Base-by-base conservation (phyloP, 108 stramenopile species). In the Hondaea fermentalgiana region DNA sequence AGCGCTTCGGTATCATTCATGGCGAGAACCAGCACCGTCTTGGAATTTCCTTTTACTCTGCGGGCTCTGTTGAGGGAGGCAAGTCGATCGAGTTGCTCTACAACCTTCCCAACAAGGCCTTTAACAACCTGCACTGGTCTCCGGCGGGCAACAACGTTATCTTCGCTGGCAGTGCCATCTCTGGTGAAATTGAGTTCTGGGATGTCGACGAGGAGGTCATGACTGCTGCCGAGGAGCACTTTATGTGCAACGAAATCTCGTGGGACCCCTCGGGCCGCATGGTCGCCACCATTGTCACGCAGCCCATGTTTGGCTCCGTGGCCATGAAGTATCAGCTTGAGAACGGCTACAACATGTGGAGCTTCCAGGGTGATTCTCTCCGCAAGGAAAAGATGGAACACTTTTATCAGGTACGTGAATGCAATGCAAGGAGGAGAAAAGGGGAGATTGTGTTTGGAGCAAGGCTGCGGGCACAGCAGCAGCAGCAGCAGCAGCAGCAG, bases 231-330 rank as follows among this genome's bases (percentile, higher is more conserved):
- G 90, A 89, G 10, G 90, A 92, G 57, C 93, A 94, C 91, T 92
- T 88, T 57, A 58, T 93, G 4, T 90, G 92, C 90, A 91, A 91
- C 57, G 91, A 90, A 59, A 71, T 94, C 44, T 59, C 89, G 59
- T 94, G 94, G 94, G 94, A 94, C 64, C 94, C 94, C 47, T 93
- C 93, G 5, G 94, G 94, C 23, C 91, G 94, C 53, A 87, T 91
- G 59, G 60, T 93, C 3, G 92, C 91, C 88, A 91, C 93, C 53
- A 92, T 92, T 17, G 91, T 92, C 10, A 89, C 88, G 23, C 93
- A 93, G 87, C 93, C 93, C 25, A 92, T 93, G 29, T 90, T 88
- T 4, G 92, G 91, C 4, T 92, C 90, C 88, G 88, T 64, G 8
- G 47, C 60, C 53, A 88, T 76, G 72, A 91, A 90, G 35, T 90